Conservation (phyloP, 306 rosid genomes). For the Calophaca sinica region DNA sequence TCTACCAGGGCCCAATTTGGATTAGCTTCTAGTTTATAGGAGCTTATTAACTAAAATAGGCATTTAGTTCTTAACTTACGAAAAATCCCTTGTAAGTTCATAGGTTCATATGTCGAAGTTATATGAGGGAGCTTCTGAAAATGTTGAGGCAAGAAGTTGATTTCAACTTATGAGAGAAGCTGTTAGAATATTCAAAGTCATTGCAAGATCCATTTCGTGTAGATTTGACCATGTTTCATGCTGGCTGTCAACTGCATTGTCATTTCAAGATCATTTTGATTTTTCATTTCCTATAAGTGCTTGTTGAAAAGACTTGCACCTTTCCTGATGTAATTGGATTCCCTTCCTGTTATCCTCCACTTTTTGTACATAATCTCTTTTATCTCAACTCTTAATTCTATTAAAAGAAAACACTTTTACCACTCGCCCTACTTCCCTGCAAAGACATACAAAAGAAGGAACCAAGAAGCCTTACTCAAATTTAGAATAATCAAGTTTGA, state of each 20-base stretch:
- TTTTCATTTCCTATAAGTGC: too few species aligned
- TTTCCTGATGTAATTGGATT: not conserved
- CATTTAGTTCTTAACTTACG: too few species aligned
- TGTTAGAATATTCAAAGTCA: not conserved
- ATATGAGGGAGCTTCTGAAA: too few species aligned
- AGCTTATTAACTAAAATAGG: not conserved
- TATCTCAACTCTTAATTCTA: not conserved
- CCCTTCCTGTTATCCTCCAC: not conserved
- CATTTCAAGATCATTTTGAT: too few species aligned
- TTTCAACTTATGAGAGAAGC: not conserved
- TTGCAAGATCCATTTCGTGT: not conserved
- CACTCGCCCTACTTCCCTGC: conserved; percentile 2
- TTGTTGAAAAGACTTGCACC: not conserved
- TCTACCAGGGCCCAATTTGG: not conserved
- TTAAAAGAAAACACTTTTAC: not conserved
- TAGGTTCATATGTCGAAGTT: too few species aligned
- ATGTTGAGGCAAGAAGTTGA: too few species aligned
- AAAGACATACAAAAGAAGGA: conserved; percentile 1
- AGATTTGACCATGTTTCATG: not conserved
- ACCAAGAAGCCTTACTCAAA: not conserved
- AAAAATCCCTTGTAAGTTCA: too few species aligned
- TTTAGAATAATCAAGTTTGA: conserved; percentile 22
- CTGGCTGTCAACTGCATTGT: not conserved
- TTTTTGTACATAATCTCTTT: not conserved
- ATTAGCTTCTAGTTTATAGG: not conserved